Percentiles rank a stretch among this genome's conserved stretches.
Conservation (phyloP, 129 eudicot species). For the Flaveria sonorensis region DNA sequence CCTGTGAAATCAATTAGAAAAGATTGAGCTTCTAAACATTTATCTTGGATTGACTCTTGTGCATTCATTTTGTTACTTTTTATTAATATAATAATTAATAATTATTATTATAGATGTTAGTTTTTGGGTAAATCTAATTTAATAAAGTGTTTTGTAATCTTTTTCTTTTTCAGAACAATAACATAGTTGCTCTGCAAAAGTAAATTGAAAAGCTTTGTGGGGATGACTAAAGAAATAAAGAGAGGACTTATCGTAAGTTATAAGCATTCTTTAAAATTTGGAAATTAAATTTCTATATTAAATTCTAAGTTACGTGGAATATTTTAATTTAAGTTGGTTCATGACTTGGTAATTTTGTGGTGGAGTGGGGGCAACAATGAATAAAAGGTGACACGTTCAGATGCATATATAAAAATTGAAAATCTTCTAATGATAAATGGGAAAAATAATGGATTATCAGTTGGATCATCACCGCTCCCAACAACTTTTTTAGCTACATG, state of each 20-base stretch:
- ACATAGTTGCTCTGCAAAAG: conserved; percentile 31
- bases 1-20: conserved; percentile 33
- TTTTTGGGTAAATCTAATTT: conserved; percentile 5
- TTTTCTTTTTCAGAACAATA: conserved; percentile 28
- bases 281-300: not conserved
- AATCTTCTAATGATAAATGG: too few relatives aligned
- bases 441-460: too few relatives aligned
- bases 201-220: conserved; percentile 14
- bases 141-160: conserved; percentile 22
- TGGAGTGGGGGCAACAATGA: conserved; percentile 37
- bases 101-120: not conserved
- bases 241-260: not conserved
- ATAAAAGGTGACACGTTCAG: conserved; percentile 17
- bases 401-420: too few relatives aligned
- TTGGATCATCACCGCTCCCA: too few relatives aligned
- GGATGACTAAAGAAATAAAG: not conserved
- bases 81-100: not conserved
- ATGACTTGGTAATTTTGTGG: not conserved
- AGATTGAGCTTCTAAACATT: conserved; percentile 1
- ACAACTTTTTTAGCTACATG: too few relatives aligned
- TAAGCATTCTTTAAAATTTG: not conserved
- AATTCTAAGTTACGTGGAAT: not conserved
- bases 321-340: not conserved
- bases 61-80: conserved; percentile 7
- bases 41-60: conserved; percentile 11